Conservation (phyloP, 352 stramenopile species). For the Pythium biforme region DNA sequence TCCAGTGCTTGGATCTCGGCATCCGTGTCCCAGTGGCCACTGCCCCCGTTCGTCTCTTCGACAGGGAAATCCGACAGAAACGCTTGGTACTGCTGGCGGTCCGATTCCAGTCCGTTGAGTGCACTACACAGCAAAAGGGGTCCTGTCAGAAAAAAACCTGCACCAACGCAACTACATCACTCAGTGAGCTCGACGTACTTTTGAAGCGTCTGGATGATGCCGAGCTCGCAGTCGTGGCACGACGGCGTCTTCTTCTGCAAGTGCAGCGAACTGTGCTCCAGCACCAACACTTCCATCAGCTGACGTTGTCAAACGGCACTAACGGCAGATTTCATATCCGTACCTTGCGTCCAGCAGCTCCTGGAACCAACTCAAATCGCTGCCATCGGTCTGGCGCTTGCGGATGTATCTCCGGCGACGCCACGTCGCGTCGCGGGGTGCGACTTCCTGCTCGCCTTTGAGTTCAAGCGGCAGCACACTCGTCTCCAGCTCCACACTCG, state of each 20-base stretch:
- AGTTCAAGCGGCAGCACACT: constrained; percentile 3
- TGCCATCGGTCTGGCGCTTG: constrained; percentile 69
- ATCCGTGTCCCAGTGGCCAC: constrained; percentile 41
- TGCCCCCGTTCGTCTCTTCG: constrained; percentile 30
- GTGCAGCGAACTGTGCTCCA: constrained; percentile 38
- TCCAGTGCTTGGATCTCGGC: constrained; percentile 52
- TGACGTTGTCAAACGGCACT: too few species aligned
- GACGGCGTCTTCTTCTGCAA: constrained; percentile 72
- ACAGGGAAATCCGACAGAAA: constrained; percentile 53
- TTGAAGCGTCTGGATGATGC: constrained; percentile 49
- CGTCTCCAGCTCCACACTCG: constrained; percentile 10
- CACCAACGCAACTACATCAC: not conserved
- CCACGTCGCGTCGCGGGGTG: constrained; percentile 34
- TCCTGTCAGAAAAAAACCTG: not conserved
- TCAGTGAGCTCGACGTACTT: constrained; percentile 35
- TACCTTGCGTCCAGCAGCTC: constrained; percentile 81
- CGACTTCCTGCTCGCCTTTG: constrained; percentile 1
- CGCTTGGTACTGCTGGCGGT: constrained; percentile 51
- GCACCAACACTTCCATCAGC: too few species aligned
- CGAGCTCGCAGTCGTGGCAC: constrained; percentile 68
- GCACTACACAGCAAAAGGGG: constrained; percentile 32
- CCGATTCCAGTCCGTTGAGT: constrained; percentile 41
- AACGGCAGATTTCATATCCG: not conserved
- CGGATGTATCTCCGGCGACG: constrained; percentile 54
- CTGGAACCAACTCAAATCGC: constrained; percentile 79